Percentiles rank a stretch among this genome's conserved stretches.
Evolutionary conservation across 129 eudicot species (phyloP).

Genomic region (Lactuca saligna): DNA sequence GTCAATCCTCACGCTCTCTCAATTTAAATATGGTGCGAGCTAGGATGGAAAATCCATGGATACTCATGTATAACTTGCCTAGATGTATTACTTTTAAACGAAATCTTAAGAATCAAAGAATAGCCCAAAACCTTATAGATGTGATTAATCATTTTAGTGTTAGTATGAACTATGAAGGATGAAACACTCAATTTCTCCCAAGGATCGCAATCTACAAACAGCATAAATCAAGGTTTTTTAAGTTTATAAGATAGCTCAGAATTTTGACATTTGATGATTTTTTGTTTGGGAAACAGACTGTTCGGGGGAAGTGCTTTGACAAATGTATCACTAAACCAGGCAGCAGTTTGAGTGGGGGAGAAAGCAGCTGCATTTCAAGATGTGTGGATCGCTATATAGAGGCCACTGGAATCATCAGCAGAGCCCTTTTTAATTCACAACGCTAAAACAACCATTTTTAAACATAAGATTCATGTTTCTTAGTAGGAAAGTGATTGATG

Average conservation of each 20-base stretch:
- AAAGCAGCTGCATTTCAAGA: slow-evolving; percentile 79
- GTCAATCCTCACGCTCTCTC: background rate
- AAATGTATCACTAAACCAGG: slow-evolving; percentile 97
- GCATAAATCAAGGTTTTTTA: background rate
- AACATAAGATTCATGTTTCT: slow-evolving; percentile 22
- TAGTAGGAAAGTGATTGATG: slow-evolving; percentile 18
- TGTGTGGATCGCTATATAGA: slow-evolving; percentile 82
- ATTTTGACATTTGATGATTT: background rate
- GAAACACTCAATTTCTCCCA: too few species aligned
- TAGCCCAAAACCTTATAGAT: background rate
- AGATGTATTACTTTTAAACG: background rate
- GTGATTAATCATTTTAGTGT: background rate
- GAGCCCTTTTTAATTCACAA: slow-evolving; percentile 50
- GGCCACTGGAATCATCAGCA: slow-evolving; percentile 63
- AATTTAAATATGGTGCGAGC: background rate
- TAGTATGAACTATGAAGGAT: too few species aligned
- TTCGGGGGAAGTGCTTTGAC: slow-evolving; percentile 92
- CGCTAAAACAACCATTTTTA: slow-evolving; percentile 18
- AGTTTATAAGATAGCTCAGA: too few species aligned
- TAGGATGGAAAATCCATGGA: background rate
- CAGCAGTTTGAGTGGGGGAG: slow-evolving; percentile 82
- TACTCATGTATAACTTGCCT: background rate
- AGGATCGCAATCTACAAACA: too few species aligned
- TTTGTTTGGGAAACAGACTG: slow-evolving; percentile 52
- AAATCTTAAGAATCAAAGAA: background rate